Percentiles rank a stretch among this genome's conserved stretches.
Evolutionary conservation across 345 rosid genomes (phyloP).

Genomic region (Xanthoceras sorbifolium): DNA sequence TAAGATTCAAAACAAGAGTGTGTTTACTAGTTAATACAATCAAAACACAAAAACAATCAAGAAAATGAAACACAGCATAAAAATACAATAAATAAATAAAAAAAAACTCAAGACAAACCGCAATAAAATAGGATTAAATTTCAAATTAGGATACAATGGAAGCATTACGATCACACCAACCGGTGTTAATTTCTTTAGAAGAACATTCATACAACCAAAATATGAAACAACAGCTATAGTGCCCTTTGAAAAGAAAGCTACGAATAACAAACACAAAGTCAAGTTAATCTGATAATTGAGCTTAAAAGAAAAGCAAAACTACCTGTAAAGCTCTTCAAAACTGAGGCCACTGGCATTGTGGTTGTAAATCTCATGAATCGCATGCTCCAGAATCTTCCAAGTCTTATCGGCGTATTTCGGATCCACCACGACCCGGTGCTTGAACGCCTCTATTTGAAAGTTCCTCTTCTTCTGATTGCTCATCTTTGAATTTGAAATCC

Average conservation of each 20-base stretch:
- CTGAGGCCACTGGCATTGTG: slow-evolving; percentile 98
- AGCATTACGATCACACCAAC: too few relatives aligned
- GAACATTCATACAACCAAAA: too few relatives aligned
- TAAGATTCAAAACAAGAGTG: too few relatives aligned
- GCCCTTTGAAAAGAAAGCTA: too few relatives aligned
- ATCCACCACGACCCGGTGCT: slow-evolving; percentile 97
- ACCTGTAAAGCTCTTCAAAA: slow-evolving; percentile 99
- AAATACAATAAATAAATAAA: too few relatives aligned
- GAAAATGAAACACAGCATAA: neutral
- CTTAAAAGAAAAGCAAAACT: neutral
- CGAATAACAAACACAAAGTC: neutral
- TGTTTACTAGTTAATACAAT: too few relatives aligned
- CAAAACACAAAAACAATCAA: neutral
- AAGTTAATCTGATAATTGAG: neutral
- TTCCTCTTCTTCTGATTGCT: slow-evolving; percentile 97
- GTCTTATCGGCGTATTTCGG: slow-evolving; percentile 97
- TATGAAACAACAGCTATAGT: too few relatives aligned
- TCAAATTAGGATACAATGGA: too few relatives aligned
- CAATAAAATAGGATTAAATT: neutral
- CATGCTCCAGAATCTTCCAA: slow-evolving; percentile 97
- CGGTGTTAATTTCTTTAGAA: too few relatives aligned
- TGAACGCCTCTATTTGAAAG: slow-evolving; percentile 98
- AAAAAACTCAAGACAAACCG: neutral
- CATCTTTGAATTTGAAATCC: slow-evolving; percentile 43
- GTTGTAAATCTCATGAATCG: slow-evolving; percentile 97